Percentiles rank a stretch among this genome's conserved stretches.
These are phyloP conservation scores for Pseudozyma thailandica DNA, from an alignment of 1,284 basidiomycete genomes.

Conservation along the genomic window DNA sequence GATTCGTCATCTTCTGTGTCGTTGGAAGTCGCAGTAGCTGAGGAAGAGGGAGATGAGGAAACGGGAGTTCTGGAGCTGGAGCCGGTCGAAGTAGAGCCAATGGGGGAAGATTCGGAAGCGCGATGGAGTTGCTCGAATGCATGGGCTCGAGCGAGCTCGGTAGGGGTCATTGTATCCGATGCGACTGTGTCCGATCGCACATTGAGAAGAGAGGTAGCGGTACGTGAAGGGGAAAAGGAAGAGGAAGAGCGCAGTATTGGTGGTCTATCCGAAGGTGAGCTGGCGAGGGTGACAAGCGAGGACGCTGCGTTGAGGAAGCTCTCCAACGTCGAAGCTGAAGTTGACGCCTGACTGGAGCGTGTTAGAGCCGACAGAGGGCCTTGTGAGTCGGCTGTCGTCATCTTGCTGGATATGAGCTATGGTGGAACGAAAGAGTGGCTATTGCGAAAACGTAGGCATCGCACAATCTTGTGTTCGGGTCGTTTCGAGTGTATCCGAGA, in stretches of 20 bases:
- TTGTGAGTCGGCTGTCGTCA: constrained; percentile 6
- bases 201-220: background rate
- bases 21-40: background rate
- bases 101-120: constrained; percentile 1
- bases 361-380: constrained; percentile 13
- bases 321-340: constrained; percentile 43
- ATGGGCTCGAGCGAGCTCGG: constrained; percentile 25
- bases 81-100: background rate
- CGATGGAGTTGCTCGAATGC: constrained; percentile 25
- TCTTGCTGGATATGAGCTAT: background rate
- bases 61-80: constrained; percentile 1
- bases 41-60: background rate
- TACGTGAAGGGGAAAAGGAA: background rate
- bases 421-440: background rate
- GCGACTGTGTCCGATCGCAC: background rate
- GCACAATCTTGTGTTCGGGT: constrained; percentile 4
- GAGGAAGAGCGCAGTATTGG: constrained; percentile 28
- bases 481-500: background rate
- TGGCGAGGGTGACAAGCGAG: constrained; percentile 12
- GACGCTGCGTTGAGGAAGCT: constrained; percentile 29
- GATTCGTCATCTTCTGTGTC: constrained; percentile 1
- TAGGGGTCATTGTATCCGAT: constrained; percentile 12
- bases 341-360: constrained; percentile 41
- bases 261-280: constrained; percentile 8
- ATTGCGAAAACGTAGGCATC: constrained; percentile 11